Evolutionary conservation across 176 grass and related monocot genomes (phyloP), one percentile per base, ranked within the genome.

Genomic region (Eragrostis curvula): DNA sequence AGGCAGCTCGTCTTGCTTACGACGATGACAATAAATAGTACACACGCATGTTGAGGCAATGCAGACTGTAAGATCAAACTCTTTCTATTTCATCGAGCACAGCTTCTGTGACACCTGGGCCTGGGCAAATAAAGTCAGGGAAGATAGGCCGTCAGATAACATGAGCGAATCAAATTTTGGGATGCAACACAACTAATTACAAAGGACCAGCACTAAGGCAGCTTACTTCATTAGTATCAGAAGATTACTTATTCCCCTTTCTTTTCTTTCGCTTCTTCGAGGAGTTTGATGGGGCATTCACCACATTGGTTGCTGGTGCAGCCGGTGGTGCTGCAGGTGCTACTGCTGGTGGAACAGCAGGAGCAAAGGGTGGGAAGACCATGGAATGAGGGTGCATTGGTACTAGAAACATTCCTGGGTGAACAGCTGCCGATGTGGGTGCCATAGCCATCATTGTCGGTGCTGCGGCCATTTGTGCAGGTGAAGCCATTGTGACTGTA

Each of bases 241-340:
- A 58, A 72, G 66, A 73, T 87, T 66, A 90, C 41, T 58, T 87
- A 45, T 90, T 90, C 2, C 81, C 82, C 74, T 88, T 85, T 64
- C 89, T 94, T 75, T 88, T 94, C 89, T 91, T 94, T 70, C 86
- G 88, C 86, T 91, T 94, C 83, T 91, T 94, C 3, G 89, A 42
- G 47, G 88, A 73, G 41, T n/a, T 82, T 52, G 87, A 9, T 66
- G 43, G 12, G 2, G 13, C 23, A 9, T 46, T 69, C 9, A 45
- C 82, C 3, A 15, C 70, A 83, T 57, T 80, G 45, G 60, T 70
- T 60, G 51, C 24, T 61, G 86, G 57, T 42, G 84, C 86, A 73
- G 78, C 21, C 65, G 66, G 56, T 29, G 69, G 82, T 17, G 4
- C 49, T 75, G 69, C 41, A 53, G 91, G 91, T 68, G 85, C 62